These are phyloP conservation scores for Ramalina peruviana DNA, from an alignment of 495 filamentous ascomycete genomes.

Conservation along the genomic window DNA sequence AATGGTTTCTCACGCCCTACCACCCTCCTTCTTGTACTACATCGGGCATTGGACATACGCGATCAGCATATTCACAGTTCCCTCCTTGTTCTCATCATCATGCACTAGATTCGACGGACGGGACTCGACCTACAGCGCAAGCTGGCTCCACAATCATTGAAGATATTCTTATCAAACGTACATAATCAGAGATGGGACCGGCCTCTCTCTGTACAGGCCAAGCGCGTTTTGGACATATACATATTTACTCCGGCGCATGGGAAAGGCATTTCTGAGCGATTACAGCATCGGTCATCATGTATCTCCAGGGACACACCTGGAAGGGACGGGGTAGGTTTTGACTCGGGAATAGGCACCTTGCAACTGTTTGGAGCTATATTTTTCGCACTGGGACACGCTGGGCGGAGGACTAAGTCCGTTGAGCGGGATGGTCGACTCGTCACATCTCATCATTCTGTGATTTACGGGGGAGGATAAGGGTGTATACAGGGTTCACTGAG, in stretches of 20 bases:
- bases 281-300: background rate
- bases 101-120: no score
- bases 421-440: background rate
- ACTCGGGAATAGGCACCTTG: background rate
- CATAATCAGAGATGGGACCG: background rate
- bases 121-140: background rate
- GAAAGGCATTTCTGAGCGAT: background rate
- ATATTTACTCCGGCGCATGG: background rate
- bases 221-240: background rate
- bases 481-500: no score
- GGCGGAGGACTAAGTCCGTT: background rate
- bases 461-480: no score
- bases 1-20: no score
- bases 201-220: background rate
- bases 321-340: background rate
- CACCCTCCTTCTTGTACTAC: background rate
- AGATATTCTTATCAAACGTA: background rate
- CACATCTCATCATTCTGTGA: background rate
- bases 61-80: background rate
- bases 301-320: background rate
- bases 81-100: no score
- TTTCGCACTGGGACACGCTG: background rate
- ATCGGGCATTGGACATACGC: background rate
- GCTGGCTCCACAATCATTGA: constrained; percentile 1
- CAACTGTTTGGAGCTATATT: no score